Evolutionary conservation across 2,329 filamentous ascomycete genomes (phyloP).

Genomic region (Salinomyces thailandicus): DNA sequence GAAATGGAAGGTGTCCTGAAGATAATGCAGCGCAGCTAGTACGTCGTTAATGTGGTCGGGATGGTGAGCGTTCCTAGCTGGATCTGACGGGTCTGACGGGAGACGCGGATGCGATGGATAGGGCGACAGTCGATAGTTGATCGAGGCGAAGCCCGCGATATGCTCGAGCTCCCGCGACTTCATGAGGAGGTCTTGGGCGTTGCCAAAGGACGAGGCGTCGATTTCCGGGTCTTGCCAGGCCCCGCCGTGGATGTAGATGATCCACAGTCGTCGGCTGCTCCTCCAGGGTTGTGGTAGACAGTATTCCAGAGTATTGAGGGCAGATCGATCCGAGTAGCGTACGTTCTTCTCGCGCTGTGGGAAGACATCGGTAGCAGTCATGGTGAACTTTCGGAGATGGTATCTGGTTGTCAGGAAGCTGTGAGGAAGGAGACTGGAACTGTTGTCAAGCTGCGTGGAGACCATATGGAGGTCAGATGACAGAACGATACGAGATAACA

Average conservation of each 20-base stretch:
- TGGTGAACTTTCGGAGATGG: background rate
- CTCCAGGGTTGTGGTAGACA: constrained; percentile 29
- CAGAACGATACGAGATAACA: too few relatives aligned
- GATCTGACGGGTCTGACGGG: constrained; percentile 38
- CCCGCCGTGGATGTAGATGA: constrained; percentile 40
- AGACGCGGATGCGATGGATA: constrained; percentile 34
- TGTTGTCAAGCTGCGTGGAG: background rate
- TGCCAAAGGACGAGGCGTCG: constrained; percentile 25
- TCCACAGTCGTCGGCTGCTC: constrained; percentile 15
- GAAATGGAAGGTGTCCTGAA: constrained; percentile 40
- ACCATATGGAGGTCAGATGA: too few relatives aligned
- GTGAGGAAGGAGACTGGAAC: background rate
- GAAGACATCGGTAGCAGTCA: background rate
- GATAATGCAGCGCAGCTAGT: constrained; percentile 39
- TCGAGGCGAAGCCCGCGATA: constrained; percentile 52
- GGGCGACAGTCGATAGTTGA: constrained; percentile 55
- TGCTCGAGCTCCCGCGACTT: constrained; percentile 16
- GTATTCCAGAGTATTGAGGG: constrained; percentile 33
- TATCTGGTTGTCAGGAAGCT: background rate
- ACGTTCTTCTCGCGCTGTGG: constrained; percentile 9
- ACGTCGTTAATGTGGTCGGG: constrained; percentile 54
- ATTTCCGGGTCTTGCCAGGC: constrained; percentile 41
- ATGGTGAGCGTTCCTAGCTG: constrained; percentile 41
- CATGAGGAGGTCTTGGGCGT: constrained; percentile 29
- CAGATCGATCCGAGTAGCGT: constrained; percentile 21